Evolutionary conservation across 495 filamentous ascomycete genomes (phyloP), one percentile per base, ranked within the genome.

Genomic region (Hypoxylon trugodes): DNA sequence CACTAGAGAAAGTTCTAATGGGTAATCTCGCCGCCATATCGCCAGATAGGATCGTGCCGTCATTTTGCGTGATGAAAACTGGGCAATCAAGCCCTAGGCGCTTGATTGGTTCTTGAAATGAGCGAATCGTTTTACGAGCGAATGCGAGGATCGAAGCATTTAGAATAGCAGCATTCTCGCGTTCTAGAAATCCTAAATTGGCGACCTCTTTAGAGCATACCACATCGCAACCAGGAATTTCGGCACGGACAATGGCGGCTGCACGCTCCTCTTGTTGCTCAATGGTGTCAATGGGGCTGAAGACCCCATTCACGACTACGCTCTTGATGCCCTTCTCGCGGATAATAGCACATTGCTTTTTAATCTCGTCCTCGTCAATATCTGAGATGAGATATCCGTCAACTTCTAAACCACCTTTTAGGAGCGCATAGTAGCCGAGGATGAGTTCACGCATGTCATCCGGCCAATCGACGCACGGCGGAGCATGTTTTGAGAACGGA

Each of bases 271-370:
- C 83, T 66, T 86, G 82, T 26, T 62, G 61, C 51, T 79, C 74
- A 12, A 74, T 36, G 1, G 74, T 77, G 60, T 87, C 82, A 32
- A 87, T 82, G 0, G 84, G 85, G 6, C 80, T 79, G 65, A 85
- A 88, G 51, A 86, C 76, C 3, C 84, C 85, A 19, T 79, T 82
- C 12, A 87, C 69, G 0, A 86, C 84, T n/a, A 88, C 65, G 16
- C 71, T 77, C 4, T 56, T 73, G 62, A 86, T 80, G 4, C 80
- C 77, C 6, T 74, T 71, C 26, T 71, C 66, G 22, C 71, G 72
- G 35, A 85, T 81, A 25, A 76, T 65, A 0, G 59, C 32, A 42
- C 79, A 82, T 48, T 80, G 63, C 19, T 67, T 59, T 12, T 68
- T 55, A 43, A 86, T 76, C 69, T 83, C 76, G 0, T 18, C 55